phyloP scores from a whole-genome alignment of 495 filamentous ascomycete species.

The Copromyces sp. region DNA sequence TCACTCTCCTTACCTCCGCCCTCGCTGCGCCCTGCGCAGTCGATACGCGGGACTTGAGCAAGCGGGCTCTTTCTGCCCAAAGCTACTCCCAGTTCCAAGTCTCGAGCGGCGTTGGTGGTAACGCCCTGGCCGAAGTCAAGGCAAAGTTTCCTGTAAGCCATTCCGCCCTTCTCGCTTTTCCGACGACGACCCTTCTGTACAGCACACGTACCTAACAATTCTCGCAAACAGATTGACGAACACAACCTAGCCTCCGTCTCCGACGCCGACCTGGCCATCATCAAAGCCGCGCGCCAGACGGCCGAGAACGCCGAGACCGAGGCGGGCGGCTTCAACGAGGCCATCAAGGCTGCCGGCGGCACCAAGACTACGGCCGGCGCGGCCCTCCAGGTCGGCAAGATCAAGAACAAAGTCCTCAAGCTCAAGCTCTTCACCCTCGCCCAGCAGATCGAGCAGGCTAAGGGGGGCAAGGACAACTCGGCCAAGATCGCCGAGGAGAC shows the following conservation, averaged over 20 bases:
- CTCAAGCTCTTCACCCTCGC: constrained; percentile 30
- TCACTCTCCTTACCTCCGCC: constrained; percentile 19
- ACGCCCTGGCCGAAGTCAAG: constrained; percentile 32
- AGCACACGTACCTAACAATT: background rate
- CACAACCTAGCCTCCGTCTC: constrained; percentile 26
- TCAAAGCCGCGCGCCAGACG: constrained; percentile 27
- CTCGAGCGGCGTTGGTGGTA: constrained; percentile 32
- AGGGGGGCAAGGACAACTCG: constrained; percentile 22
- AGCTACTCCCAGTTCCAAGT: constrained; percentile 28
- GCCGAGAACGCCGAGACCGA: constrained; percentile 32
- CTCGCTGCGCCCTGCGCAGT: constrained; percentile 14
- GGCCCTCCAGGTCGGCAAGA: constrained; percentile 42
- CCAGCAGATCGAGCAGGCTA: constrained; percentile 26
- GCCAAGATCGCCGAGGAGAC: constrained; percentile 26
- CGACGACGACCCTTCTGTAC: background rate
- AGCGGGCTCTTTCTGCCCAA: constrained; percentile 11
- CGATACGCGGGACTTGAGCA: background rate
- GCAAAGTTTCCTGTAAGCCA: constrained; percentile 34
- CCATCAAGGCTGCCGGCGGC: constrained; percentile 29
- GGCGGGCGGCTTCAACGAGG: constrained; percentile 33
- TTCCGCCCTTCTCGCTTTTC: background rate
- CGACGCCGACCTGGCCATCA: constrained; percentile 27
- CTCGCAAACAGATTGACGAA: constrained; percentile 22
- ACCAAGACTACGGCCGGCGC: constrained; percentile 15
- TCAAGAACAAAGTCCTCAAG: constrained; percentile 47